These are phyloP conservation scores for Phoma sp. DNA, from an alignment of 2,329 filamentous ascomycete genomes.

Conservation along the genomic window DNA sequence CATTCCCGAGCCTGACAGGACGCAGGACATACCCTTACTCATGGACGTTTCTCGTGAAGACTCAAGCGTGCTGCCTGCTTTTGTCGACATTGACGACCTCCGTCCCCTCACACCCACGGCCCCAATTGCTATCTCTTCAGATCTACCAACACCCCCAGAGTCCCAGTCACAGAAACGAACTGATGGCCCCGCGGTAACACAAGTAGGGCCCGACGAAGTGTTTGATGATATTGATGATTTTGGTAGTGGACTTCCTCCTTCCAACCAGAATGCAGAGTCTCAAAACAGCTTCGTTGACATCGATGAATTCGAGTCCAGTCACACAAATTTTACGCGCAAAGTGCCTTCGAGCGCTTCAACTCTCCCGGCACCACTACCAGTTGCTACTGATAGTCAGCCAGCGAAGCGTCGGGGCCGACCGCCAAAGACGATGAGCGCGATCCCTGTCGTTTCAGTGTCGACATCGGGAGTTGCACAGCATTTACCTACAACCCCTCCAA, in stretches of 20 bases:
- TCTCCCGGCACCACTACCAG: conserved; percentile 3
- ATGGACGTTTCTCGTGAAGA: conserved; percentile 26
- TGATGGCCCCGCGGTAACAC: neutral
- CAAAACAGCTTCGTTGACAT: conserved; percentile 33
- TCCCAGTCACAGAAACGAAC: neutral
- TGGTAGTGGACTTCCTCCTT: conserved; percentile 31
- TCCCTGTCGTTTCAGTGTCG: conserved; percentile 8
- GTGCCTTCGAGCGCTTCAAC: conserved; percentile 2
- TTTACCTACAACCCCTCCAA: conserved; percentile 21
- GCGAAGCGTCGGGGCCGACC: conserved; percentile 31
- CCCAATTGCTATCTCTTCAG: conserved; percentile 30
- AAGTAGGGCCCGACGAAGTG: neutral
- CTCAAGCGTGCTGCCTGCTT: conserved; percentile 3
- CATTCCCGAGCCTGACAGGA: conserved; percentile 40
- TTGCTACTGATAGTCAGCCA: conserved; percentile 12
- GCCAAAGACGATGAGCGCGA: conserved; percentile 23
- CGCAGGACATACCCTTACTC: conserved; percentile 38
- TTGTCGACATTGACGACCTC: conserved; percentile 33
- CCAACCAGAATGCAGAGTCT: conserved; percentile 31
- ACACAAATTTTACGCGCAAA: conserved; percentile 10
- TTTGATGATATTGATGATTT: conserved; percentile 38
- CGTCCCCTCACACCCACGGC: conserved; percentile 11
- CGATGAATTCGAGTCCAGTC: conserved; percentile 32
- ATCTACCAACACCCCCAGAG: conserved; percentile 25
- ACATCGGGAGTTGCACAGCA: conserved; percentile 7